Percentiles rank a stretch among this genome's conserved stretches.
Conservation (phyloP, 495 filamentous ascomycete genomes). For the Baudoinia panamericana region DNA sequence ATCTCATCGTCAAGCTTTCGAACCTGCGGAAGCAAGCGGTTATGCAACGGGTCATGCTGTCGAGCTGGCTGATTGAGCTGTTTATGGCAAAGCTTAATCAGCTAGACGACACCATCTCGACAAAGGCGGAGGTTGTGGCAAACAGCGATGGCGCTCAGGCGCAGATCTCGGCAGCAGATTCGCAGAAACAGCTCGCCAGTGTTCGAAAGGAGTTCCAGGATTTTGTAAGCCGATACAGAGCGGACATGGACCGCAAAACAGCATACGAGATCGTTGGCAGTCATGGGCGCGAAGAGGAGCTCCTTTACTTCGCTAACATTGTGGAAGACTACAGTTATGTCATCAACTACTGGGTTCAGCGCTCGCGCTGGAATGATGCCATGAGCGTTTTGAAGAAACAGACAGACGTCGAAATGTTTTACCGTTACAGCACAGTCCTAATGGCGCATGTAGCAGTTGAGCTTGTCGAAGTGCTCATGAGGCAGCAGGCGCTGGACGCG, state of each 20-base stretch:
- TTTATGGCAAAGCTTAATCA: conserved; percentile 96
- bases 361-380: conserved; percentile 86
- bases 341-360: conserved; percentile 90
- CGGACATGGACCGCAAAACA: conserved; percentile 78
- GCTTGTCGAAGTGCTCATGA: conserved; percentile 84
- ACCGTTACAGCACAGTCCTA: conserved; percentile 88
- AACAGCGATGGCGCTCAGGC: conserved; percentile 37
- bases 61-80: conserved; percentile 86
- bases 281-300: conserved; percentile 83
- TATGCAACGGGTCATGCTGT: conserved; percentile 93
- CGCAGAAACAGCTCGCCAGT: conserved; percentile 53
- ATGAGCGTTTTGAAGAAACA: conserved; percentile 81
- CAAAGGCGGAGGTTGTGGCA: conserved; percentile 69
- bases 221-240: conserved; percentile 70
- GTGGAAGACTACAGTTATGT: conserved; percentile 90
- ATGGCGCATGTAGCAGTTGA: conserved; percentile 78
- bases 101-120: conserved; percentile 85
- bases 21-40: conserved; percentile 67
- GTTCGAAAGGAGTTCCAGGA: conserved; percentile 72
- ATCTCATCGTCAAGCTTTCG: conserved; percentile 70
- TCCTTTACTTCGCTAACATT: conserved; percentile 77
- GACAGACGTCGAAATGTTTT: conserved; percentile 83
- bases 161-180: conserved; percentile 35
- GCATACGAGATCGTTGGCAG: conserved; percentile 92
- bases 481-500: conserved; percentile 76